Evolutionary conservation across 352 stramenopile genomes (phyloP), one percentile per base, ranked within the genome.

Genomic region (Pythium phragmiticola): DNA sequence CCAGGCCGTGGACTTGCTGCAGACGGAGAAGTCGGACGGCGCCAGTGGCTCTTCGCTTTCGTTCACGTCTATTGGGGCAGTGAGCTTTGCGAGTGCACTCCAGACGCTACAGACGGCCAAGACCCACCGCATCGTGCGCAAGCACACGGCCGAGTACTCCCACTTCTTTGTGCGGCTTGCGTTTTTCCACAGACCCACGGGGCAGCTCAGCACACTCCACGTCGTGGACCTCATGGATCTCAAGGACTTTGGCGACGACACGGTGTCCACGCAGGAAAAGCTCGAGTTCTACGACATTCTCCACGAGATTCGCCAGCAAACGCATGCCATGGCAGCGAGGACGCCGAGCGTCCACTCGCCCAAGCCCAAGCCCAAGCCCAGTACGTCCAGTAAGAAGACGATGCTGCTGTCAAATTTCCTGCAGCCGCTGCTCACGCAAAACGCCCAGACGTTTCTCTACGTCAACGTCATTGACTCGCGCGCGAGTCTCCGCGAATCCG

Each of bases 111-210:
- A 91, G 33, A 84, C 62, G 7, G 80, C 82, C 21, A 91, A 91
- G 64, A 89, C 82, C 0, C 87, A 89, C 56, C 82, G 80, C 16
- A 88, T 89, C 55, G 77, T 91, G 39, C 70, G 74, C 43, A 89
- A 91, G 39, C 80, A 88, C 41, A 82, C 78, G 43, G 74, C 66
- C 13, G 78, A 88, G 56, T 74, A 79, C 69, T 77, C 70, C 17
- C 80, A 91, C 49, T 89, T 91, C 39, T 91, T 91, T 61, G 63
- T 91, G 33, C 74, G 82, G 3, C 65, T 91, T 34, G 77, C 80
- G n/a, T 73, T 91, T 39, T 88, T 85, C 58, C 67, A 76, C 48
- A 39, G 57, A 21, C 37, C 56, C 17, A 61, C 55, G 12, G 82
- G 80, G 19, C 82, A 91, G 48, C 67, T 89, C 14, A 91, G 80